Conservation (phyloP, 768 basidiomycete species). For the Boletus subcaerulescens region DNA sequence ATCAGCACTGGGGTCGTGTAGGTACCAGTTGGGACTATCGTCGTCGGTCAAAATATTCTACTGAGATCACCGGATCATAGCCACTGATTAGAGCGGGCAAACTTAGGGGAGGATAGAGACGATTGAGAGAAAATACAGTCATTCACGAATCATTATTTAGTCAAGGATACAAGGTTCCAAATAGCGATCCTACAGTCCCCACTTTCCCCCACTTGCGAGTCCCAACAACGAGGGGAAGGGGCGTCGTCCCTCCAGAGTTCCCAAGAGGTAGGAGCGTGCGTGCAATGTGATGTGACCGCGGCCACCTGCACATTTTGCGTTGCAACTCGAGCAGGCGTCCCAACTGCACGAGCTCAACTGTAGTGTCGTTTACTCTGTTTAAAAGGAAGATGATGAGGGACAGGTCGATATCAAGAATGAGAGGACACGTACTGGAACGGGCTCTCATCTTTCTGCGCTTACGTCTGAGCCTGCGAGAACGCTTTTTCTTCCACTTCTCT, state of each 20-base stretch:
- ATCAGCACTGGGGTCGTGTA: too few relatives aligned
- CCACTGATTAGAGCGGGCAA: too few relatives aligned
- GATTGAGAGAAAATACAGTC: not conserved
- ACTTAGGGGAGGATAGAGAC: too few relatives aligned
- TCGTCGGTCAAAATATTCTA: too few relatives aligned
- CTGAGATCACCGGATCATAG: too few relatives aligned
- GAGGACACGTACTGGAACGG: constrained; percentile 73
- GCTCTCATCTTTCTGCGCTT: constrained; percentile 97
- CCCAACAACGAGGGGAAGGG: constrained; percentile 21
- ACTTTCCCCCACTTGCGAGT: constrained; percentile 17
- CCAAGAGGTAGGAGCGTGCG: constrained; percentile 26
- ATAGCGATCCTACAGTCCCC: constrained; percentile 24
- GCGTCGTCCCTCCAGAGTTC: constrained; percentile 19
- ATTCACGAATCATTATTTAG: constrained; percentile 7
- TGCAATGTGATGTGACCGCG: constrained; percentile 20
- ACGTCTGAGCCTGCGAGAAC: constrained; percentile 87
- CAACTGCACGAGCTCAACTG: constrained; percentile 29
- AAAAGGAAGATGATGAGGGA: not conserved
- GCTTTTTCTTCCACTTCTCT: constrained; percentile 98
- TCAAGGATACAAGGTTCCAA: constrained; percentile 23
- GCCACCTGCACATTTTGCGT: constrained; percentile 13
- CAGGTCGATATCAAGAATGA: not conserved
- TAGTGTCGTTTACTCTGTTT: constrained; percentile 36
- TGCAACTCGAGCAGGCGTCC: constrained; percentile 13
- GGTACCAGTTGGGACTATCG: too few relatives aligned